Evolutionary conservation across 805 yeast genomes (phyloP).

Genomic region (Starmerella geochares): DNA sequence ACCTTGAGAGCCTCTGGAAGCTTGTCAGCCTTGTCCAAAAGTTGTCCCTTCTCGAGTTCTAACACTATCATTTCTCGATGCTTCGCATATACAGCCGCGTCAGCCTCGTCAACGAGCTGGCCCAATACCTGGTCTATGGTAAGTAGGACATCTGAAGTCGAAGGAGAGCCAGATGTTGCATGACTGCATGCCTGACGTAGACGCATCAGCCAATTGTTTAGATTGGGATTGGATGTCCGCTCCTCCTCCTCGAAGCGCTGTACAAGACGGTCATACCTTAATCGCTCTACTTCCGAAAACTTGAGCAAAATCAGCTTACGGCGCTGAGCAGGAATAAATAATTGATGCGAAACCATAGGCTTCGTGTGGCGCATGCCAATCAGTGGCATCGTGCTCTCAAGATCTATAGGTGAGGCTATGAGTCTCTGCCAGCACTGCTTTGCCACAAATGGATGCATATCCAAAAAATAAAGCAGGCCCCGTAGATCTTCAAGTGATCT

Average conservation of each 20-base stretch:
- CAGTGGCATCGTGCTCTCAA: constrained; percentile 43
- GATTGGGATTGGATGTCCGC: constrained; percentile 37
- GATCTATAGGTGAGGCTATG: constrained; percentile 35
- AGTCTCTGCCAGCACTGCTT: constrained; percentile 37
- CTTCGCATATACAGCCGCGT: constrained; percentile 31
- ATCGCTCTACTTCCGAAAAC: constrained; percentile 74
- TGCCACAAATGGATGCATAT: constrained; percentile 54
- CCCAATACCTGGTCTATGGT: constrained; percentile 60
- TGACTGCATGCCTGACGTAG: constrained; percentile 78
- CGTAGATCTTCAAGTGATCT: constrained; percentile 55
- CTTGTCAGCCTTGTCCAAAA: constrained; percentile 46
- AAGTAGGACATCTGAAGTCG: constrained; percentile 28
- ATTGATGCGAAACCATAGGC: constrained; percentile 66
- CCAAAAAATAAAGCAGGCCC: constrained; percentile 58
- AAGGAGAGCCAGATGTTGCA: constrained; percentile 33
- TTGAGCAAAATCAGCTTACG: constrained; percentile 61
- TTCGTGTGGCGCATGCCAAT: constrained; percentile 74
- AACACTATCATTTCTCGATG: constrained; percentile 26
- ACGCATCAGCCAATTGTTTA: constrained; percentile 51
- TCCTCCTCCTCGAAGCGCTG: constrained; percentile 46
- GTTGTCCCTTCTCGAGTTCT: constrained; percentile 55
- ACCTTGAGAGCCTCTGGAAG: constrained; percentile 31
- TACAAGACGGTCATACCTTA: constrained; percentile 59
- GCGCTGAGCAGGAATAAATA: constrained; percentile 67
- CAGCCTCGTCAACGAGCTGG: constrained; percentile 51